Conservation (phyloP, 306 rosid genomes). For the Medicago ruthenica region DNA sequence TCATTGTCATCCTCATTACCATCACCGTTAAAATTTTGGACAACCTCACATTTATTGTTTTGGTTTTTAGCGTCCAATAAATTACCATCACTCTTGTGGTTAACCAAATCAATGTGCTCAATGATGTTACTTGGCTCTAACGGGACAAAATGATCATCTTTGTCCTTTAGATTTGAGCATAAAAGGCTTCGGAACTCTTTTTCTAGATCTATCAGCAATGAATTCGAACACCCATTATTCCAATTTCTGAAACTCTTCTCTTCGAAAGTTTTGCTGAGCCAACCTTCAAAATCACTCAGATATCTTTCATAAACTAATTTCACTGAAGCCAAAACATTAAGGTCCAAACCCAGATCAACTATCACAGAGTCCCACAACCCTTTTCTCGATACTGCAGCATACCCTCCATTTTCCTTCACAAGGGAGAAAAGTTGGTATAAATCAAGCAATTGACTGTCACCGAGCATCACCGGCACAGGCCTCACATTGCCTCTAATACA, state of each 20-base stretch:
- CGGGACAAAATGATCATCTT: slow-evolving; percentile 39
- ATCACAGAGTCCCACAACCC: slow-evolving; percentile 70
- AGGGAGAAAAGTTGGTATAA: slow-evolving; percentile 61
- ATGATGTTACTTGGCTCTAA: slow-evolving; percentile 45
- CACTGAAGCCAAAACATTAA: slow-evolving; percentile 49
- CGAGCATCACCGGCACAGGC: slow-evolving; percentile 73
- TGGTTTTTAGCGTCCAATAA: slow-evolving; percentile 37
- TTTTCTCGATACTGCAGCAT: slow-evolving; percentile 56
- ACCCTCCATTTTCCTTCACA: slow-evolving; percentile 81
- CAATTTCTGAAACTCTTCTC: slow-evolving; percentile 51
- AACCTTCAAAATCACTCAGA: slow-evolving; percentile 67
- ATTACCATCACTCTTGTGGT: slow-evolving; percentile 41
- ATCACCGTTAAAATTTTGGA: slow-evolving; percentile 26
- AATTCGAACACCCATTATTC: slow-evolving; percentile 40
- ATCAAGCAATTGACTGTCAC: slow-evolving; percentile 61
- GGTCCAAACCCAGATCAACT: slow-evolving; percentile 57
- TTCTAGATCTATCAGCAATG: slow-evolving; percentile 58
- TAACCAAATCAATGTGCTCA: slow-evolving; percentile 42
- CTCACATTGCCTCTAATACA: slow-evolving; percentile 50
- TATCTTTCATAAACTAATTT: slow-evolving; percentile 69
- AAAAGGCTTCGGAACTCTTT: slow-evolving; percentile 57
- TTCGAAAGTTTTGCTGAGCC: slow-evolving; percentile 56
- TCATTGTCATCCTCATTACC: slow-evolving; percentile 26
- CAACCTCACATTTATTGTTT: slow-evolving; percentile 34
- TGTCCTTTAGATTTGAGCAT: slow-evolving; percentile 41